These are phyloP conservation scores for Mucor racemosus DNA, from an alignment of 371 early-diverging fungal species.

Conservation along the genomic window DNA sequence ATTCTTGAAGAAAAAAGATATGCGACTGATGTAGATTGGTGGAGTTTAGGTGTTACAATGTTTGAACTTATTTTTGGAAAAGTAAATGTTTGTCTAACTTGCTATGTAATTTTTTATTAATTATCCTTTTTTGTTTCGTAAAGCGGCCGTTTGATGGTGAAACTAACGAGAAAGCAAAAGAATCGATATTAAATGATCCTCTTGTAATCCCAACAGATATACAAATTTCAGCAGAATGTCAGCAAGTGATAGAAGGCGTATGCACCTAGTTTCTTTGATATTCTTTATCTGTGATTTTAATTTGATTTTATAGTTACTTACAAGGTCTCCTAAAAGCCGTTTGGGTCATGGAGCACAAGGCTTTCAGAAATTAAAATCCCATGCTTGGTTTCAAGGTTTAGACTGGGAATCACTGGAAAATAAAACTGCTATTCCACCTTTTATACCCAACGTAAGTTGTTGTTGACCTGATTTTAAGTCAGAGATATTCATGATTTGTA, in stretches of 20 bases:
- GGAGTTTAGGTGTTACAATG: constrained; percentile 87
- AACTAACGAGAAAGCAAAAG: constrained; percentile 51
- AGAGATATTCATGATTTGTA: neutral
- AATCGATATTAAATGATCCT: constrained; percentile 61
- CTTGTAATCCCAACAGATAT: constrained; percentile 63
- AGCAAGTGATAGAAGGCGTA: constrained; percentile 51
- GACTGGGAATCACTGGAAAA: constrained; percentile 60
- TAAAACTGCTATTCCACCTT: constrained; percentile 66
- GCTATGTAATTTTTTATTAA: neutral
- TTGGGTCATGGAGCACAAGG: constrained; percentile 62
- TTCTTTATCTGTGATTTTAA: neutral
- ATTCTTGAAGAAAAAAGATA: constrained; percentile 76
- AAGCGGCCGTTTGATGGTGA: constrained; percentile 75
- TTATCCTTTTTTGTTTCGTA: constrained; percentile 27
- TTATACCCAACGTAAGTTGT: constrained; percentile 63
- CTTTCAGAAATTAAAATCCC: constrained; percentile 53
- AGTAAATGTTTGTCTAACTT: constrained; percentile 5
- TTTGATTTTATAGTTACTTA: constrained; percentile 46
- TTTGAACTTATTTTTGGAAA: constrained; percentile 55
- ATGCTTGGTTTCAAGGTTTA: constrained; percentile 66
- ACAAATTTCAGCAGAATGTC: constrained; percentile 51
- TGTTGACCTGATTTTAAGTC: neutral
- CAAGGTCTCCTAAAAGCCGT: constrained; percentile 57
- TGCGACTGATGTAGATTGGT: constrained; percentile 82
- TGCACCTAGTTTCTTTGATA: too few relatives aligned